Evolutionary conservation across 2,329 filamentous ascomycete species (phyloP).

Genomic region (Periconia macrospinosa): DNA sequence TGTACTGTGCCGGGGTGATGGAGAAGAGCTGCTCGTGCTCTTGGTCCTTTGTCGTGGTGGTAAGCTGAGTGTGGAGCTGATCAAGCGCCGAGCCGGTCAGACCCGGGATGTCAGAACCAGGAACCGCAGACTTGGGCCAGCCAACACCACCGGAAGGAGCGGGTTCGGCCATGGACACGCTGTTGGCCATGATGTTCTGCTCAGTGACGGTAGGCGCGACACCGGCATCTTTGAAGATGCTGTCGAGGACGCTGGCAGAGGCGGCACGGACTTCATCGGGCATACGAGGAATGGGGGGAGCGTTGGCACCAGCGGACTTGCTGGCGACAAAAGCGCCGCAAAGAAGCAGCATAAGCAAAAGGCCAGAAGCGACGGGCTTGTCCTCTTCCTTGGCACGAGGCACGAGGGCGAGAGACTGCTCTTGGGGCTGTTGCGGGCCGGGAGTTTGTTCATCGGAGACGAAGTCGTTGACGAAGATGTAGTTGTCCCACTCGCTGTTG

Average conservation of each 20-base stretch:
- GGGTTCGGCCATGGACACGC: constrained; percentile 44
- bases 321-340: constrained; percentile 96
- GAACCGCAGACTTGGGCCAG: constrained; percentile 38
- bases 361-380: constrained; percentile 71
- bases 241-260: constrained; percentile 75
- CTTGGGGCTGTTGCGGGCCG: constrained; percentile 25
- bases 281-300: constrained; percentile 73
- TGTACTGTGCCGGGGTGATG: constrained; percentile 84
- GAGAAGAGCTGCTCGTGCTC: constrained; percentile 86
- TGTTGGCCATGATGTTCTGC: constrained; percentile 56
- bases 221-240: constrained; percentile 79
- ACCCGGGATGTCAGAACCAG: constrained; percentile 35
- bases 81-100: constrained; percentile 41
- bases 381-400: constrained; percentile 51
- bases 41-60: constrained; percentile 74
- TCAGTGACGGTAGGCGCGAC: constrained; percentile 49
- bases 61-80: constrained; percentile 50
- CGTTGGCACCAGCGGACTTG: constrained; percentile 71
- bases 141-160: constrained; percentile 37
- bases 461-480: constrained; percentile 76
- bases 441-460: constrained; percentile 55
- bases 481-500: constrained; percentile 75
- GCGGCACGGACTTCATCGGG: constrained; percentile 80
- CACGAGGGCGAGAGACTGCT: constrained; percentile 44
- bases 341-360: constrained; percentile 93